A percentile compares a stretch with the other conserved stretches of the same genome.
phyloP scores from a whole-genome alignment of 805 yeast genomes.

The Cyberlindnera nakhonratchasimensis region DNA sequence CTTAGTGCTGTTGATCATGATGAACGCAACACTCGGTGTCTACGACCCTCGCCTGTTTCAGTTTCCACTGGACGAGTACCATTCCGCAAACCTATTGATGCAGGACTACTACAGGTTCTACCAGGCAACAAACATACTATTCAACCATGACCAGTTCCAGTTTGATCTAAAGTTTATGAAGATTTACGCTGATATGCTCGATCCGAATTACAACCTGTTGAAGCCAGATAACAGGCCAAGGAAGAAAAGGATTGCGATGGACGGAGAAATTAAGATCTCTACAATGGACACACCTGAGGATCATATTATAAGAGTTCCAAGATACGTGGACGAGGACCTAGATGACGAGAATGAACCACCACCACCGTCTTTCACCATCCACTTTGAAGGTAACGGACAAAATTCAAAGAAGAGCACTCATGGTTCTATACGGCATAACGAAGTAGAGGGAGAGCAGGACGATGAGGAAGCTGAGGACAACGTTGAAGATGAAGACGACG shows the following conservation, averaged over 20 bases:
- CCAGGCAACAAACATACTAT: constrained; percentile 15
- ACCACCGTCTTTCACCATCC: constrained; percentile 27
- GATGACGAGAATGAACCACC: constrained; percentile 21
- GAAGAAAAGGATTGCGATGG: background rate
- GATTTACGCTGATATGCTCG: constrained; percentile 24
- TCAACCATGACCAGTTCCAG: constrained; percentile 15
- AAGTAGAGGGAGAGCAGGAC: background rate
- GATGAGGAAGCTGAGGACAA: too few relatives aligned
- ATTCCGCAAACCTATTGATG: constrained; percentile 5
- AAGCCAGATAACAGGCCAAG: constrained; percentile 3
- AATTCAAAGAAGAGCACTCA: background rate
- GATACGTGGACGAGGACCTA: constrained; percentile 16
- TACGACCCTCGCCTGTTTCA: constrained; percentile 17
- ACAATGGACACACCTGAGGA: constrained; percentile 23
- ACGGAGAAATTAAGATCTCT: constrained; percentile 18
- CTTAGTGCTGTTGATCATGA: constrained; percentile 15
- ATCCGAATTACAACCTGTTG: constrained; percentile 22
- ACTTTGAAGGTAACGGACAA: constrained; percentile 15
- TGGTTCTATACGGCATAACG: background rate
- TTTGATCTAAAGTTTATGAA: constrained; percentile 13
- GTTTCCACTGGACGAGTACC: constrained; percentile 2
- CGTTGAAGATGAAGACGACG: background rate
- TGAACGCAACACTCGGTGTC: constrained; percentile 20
- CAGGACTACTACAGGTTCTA: constrained; percentile 17
- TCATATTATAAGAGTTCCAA: constrained; percentile 25